phyloP scores from a whole-genome alignment of 805 yeast genomes.

The Metschnikowia shivogae region DNA sequence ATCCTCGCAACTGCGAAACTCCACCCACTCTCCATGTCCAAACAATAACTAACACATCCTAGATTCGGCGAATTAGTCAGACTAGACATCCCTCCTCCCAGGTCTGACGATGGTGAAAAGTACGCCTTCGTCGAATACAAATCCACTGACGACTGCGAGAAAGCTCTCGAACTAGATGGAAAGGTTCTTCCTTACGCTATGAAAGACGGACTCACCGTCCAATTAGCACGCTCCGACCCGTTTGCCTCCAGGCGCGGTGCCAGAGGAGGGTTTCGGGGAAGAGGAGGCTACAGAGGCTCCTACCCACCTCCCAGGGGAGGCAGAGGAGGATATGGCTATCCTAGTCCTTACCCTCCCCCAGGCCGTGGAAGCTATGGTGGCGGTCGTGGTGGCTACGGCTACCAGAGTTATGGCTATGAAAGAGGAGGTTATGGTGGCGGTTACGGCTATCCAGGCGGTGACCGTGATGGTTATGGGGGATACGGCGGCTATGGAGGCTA shows the following conservation, averaged over 20 bases:
- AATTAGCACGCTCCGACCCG: slow-evolving; percentile 56
- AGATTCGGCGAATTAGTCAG: slow-evolving; percentile 56
- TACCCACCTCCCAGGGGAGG: slow-evolving; percentile 12
- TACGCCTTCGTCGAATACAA: slow-evolving; percentile 62
- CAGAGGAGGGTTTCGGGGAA: slow-evolving; percentile 19
- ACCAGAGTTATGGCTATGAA: slow-evolving; percentile 10
- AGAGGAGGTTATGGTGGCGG: slow-evolving; percentile 1
- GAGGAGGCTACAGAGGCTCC: slow-evolving; percentile 19
- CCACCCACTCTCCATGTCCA: neutral
- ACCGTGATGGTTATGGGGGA: slow-evolving; percentile 5
- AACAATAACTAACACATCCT: slow-evolving; percentile 12
- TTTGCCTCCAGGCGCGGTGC: slow-evolving; percentile 34
- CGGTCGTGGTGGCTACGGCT: slow-evolving; percentile 16
- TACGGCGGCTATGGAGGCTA: slow-evolving; percentile 18
- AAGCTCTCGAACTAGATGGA: slow-evolving; percentile 47
- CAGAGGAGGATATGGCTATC: slow-evolving; percentile 23
- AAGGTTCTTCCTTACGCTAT: slow-evolving; percentile 41
- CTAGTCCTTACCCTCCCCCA: slow-evolving; percentile 11
- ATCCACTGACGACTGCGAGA: slow-evolving; percentile 49
- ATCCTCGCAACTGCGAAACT: neutral
- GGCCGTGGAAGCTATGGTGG: slow-evolving; percentile 17
- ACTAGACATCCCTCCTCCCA: slow-evolving; percentile 61
- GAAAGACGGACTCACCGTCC: slow-evolving; percentile 44
- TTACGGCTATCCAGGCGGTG: slow-evolving; percentile 21
- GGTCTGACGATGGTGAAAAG: slow-evolving; percentile 54